Base-by-base conservation (phyloP, 2,329 filamentous ascomycete genomes). In the Rhynchosporium secalis region DNA sequence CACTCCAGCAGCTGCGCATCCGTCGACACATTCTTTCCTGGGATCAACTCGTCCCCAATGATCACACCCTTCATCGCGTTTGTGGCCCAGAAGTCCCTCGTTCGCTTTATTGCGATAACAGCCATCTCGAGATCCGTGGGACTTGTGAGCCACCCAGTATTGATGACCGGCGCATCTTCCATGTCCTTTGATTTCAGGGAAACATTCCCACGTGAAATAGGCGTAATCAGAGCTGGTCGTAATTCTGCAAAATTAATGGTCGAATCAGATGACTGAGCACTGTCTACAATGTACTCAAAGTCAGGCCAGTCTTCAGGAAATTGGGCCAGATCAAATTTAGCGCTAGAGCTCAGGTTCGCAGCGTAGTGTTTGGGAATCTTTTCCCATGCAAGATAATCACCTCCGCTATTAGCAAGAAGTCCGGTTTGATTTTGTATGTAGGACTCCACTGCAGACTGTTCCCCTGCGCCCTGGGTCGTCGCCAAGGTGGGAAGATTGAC, bases 81-180 rank as follows among this genome's bases (percentile, higher is more conserved):
- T 0, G 66, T 63, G 8, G 59, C 15, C 26, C 46, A 66, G 20
- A 62, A 20, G 15, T 78, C 68, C 0, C 81, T 77, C 0, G 74
- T 67, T 1, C 81, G 77, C 58, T 76, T 78, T 64, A 78, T 79
- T 0, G 73, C 70, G 0, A 76, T 75, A 9, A 84, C 63, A 1
- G 76, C 77, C 2, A 83, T 67, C 29, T 80, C 77, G 13, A 74
- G 65, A 46, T 84, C 81, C 1, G 73, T 71, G 4, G 75, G 74
- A 15, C 77, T 72, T 0, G 71, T 73, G 0, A 83, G 72, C 76
- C 78, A 83, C 65, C 79, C 79, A 2, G 77, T 76, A 64, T 81
- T 74, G 4, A 78, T 67, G 1, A 63, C 3, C 0, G 81, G 81
- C 0, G 69, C 68, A 31, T 78, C 75, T 0, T 68, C 56, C 1